Evolutionary conservation across 225 moss, liverwort and hornwort genomes (phyloP).

Genomic region (Rhytidiadelphus loreus): DNA sequence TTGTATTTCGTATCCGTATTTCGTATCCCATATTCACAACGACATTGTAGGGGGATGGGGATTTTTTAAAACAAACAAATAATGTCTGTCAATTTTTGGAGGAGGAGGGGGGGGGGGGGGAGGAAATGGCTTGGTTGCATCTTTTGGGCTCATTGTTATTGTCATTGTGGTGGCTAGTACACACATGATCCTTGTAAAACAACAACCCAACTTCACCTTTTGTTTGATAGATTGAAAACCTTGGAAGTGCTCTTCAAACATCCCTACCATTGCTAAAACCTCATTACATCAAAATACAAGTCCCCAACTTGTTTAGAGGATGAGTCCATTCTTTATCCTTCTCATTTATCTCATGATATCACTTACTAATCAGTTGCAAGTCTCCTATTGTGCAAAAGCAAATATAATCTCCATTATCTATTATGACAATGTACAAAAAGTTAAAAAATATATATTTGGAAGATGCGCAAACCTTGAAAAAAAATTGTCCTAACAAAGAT

Average conservation of each 20-base stretch:
- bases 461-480: not conserved
- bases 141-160: too few relatives aligned
- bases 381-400: not conserved
- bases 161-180: not conserved
- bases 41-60: too few relatives aligned
- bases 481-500: not conserved
- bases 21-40: too few relatives aligned
- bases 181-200: not conserved
- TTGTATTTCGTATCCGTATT: too few relatives aligned
- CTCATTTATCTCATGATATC: not conserved
- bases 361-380: not conserved
- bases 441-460: not conserved
- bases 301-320: too few relatives aligned
- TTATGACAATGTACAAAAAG: not conserved
- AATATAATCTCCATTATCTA: not conserved
- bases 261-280: not conserved
- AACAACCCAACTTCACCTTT: not conserved
- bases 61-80: too few relatives aligned
- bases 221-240: not conserved
- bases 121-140: too few relatives aligned
- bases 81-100: too few relatives aligned
- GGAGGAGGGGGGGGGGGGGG: too few relatives aligned
- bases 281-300: too few relatives aligned
- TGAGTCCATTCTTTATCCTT: too few relatives aligned
- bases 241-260: not conserved